Percentiles rank a stretch among this genome's conserved stretches.
These are phyloP conservation scores for Emmonsiellopsis sp. DNA, from an alignment of 2,329 filamentous ascomycete genomes.

Conservation along the genomic window DNA sequence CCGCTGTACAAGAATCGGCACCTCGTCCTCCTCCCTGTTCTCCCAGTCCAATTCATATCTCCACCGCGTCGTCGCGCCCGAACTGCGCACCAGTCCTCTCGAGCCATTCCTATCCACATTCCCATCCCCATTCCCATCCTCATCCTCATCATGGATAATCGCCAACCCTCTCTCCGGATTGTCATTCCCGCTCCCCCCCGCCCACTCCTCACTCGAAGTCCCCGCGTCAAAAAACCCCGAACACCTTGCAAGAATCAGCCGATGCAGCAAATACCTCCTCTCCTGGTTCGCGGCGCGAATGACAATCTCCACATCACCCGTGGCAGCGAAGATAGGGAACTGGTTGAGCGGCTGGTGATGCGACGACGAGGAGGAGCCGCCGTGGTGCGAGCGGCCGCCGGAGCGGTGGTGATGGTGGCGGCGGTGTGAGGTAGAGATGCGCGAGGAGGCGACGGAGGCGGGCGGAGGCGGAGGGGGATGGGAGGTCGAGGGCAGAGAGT, in stretches of 20 bases:
- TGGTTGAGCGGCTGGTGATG: slow-evolving; percentile 68
- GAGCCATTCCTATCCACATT: not conserved
- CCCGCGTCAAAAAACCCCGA: slow-evolving; percentile 90
- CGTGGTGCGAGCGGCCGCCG: slow-evolving; percentile 54
- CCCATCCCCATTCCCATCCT: slow-evolving; percentile 23
- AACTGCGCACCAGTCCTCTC: slow-evolving; percentile 19
- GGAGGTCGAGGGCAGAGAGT: slow-evolving; percentile 26
- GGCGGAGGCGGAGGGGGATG: slow-evolving; percentile 45
- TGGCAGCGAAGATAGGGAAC: slow-evolving; percentile 83
- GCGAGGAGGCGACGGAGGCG: slow-evolving; percentile 49
- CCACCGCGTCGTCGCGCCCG: slow-evolving; percentile 57
- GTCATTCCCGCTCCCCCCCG: slow-evolving; percentile 45
- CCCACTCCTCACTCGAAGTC: slow-evolving; percentile 67
- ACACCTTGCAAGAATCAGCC: slow-evolving; percentile 77
- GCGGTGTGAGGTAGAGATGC: slow-evolving; percentile 3
- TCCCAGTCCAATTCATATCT: slow-evolving; percentile 80
- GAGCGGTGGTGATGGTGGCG: slow-evolving; percentile 57
- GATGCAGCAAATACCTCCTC: slow-evolving; percentile 78
- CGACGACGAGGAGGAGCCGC: slow-evolving; percentile 51
- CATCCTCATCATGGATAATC: slow-evolving; percentile 26
- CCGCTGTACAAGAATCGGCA: slow-evolving; percentile 82
- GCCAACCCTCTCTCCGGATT: slow-evolving; percentile 32
- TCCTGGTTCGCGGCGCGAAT: slow-evolving; percentile 60
- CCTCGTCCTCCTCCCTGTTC: slow-evolving; percentile 57
- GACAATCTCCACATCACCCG: slow-evolving; percentile 86